Percentiles rank a stretch among this genome's conserved stretches.
Conservation (phyloP, 495 filamentous ascomycete species). For the Aspergillus affinis region DNA sequence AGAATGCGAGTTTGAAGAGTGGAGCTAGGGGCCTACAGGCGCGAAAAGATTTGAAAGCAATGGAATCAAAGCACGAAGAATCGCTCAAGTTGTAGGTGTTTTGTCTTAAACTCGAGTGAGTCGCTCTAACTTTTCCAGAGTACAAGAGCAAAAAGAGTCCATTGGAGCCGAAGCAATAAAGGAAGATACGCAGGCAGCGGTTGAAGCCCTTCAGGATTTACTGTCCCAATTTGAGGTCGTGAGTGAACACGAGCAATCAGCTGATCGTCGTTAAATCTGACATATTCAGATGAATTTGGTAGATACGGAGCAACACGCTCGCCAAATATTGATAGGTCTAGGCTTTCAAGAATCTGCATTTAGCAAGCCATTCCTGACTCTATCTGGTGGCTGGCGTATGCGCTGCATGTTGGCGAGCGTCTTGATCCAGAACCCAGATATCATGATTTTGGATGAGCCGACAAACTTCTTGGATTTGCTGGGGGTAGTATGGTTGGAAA, state of each 20-base stretch:
- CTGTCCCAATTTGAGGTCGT: slow-evolving; percentile 56
- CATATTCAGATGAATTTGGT: slow-evolving; percentile 37
- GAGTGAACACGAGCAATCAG: slow-evolving; percentile 6
- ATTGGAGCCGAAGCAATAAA: slow-evolving; percentile 55
- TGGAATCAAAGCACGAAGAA: slow-evolving; percentile 61
- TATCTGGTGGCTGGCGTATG: slow-evolving; percentile 83
- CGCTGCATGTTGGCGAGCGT: slow-evolving; percentile 64
- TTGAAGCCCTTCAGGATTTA: slow-evolving; percentile 60
- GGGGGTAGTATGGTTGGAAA: slow-evolving; percentile 80
- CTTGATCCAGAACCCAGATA: slow-evolving; percentile 68
- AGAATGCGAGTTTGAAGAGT: slow-evolving; percentile 69
- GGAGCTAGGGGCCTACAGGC: slow-evolving; percentile 71
- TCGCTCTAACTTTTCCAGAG: slow-evolving; percentile 34
- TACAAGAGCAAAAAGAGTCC: slow-evolving; percentile 51
- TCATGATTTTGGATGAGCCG: slow-evolving; percentile 83
- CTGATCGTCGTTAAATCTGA: not conserved
- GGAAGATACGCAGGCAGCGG: slow-evolving; percentile 61
- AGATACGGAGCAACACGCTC: slow-evolving; percentile 58
- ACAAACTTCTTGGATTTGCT: slow-evolving; percentile 83
- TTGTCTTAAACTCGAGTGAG: not conserved
- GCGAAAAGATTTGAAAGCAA: slow-evolving; percentile 63
- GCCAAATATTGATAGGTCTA: slow-evolving; percentile 63
- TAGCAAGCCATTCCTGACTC: slow-evolving; percentile 52
- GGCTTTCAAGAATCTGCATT: slow-evolving; percentile 67
- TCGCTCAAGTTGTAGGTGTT: slow-evolving; percentile 50